Evolutionary conservation across 1,139 yeast genomes (phyloP).

Genomic region (Eremothecium gossypii): DNA sequence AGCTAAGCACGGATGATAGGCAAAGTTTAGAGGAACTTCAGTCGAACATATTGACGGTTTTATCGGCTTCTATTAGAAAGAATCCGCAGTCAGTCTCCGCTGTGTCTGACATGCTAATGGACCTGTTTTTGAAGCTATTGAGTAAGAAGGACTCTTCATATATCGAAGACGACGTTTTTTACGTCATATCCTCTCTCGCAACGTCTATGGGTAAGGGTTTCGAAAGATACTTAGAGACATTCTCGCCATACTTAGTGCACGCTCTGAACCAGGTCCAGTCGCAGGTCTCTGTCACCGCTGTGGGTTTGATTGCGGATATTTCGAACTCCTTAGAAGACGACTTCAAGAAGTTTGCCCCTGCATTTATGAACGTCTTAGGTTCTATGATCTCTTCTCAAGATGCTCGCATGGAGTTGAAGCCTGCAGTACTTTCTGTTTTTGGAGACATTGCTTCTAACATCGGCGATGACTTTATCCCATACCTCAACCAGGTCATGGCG

Average conservation of each 20-base stretch:
- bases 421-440: constrained; percentile 85
- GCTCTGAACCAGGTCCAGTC: constrained; percentile 79
- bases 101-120: constrained; percentile 81
- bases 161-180: constrained; percentile 89
- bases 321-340: constrained; percentile 79
- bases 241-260: constrained; percentile 68
- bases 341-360: constrained; percentile 65
- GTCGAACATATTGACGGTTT: constrained; percentile 71
- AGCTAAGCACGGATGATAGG: constrained; percentile 56
- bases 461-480: constrained; percentile 66
- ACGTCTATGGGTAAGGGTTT: constrained; percentile 65
- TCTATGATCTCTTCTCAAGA: constrained; percentile 54
- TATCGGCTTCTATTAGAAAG: constrained; percentile 83
- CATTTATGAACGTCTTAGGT: constrained; percentile 76
- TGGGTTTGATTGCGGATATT: constrained; percentile 94
- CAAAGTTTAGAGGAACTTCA: constrained; percentile 82
- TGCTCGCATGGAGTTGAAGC: constrained; percentile 73
- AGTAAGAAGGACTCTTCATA: constrained; percentile 57
- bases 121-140: constrained; percentile 62
- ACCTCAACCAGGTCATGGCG: constrained; percentile 69
- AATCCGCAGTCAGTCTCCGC: constrained; percentile 54
- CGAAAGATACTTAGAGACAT: constrained; percentile 66
- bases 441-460: constrained; percentile 92
- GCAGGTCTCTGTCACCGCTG: constrained; percentile 78
- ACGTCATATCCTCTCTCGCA: constrained; percentile 86